Percentiles rank a stretch among this genome's conserved stretches.
phyloP scores from a whole-genome alignment of 2,329 filamentous ascomycete species.

The Ampelomyces quisqualis region DNA sequence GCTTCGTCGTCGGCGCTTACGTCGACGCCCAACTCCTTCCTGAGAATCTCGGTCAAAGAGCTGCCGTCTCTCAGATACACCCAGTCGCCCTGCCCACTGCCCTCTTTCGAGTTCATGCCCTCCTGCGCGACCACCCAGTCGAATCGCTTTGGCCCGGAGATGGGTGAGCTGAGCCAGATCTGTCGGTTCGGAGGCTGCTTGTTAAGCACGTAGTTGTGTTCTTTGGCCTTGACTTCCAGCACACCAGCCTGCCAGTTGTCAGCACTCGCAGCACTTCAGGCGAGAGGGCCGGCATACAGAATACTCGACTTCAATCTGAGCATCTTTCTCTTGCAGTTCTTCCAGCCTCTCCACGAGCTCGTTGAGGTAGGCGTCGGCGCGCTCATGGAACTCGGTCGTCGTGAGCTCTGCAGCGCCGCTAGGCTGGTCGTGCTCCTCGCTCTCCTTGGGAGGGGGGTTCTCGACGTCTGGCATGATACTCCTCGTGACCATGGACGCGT shows the following conservation, averaged over 20 bases:
- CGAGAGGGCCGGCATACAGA: slow-evolving; percentile 60
- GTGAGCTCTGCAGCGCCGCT: slow-evolving; percentile 64
- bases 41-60: slow-evolving; percentile 70
- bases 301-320: slow-evolving; percentile 85
- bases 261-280: slow-evolving; percentile 4
- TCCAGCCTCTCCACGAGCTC: slow-evolving; percentile 64
- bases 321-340: slow-evolving; percentile 67
- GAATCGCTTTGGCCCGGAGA: slow-evolving; percentile 89
- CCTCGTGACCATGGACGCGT: slow-evolving; percentile 22
- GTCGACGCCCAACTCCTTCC: slow-evolving; percentile 72
- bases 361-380: slow-evolving; percentile 74
- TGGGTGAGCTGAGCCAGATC: slow-evolving; percentile 92
- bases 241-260: slow-evolving; percentile 72
- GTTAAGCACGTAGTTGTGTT: slow-evolving; percentile 86
- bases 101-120: slow-evolving; percentile 76
- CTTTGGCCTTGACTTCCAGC: slow-evolving; percentile 70
- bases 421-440: slow-evolving; percentile 40
- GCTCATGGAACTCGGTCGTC: slow-evolving; percentile 71
- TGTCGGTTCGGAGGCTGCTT: slow-evolving; percentile 97
- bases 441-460: slow-evolving; percentile 42
- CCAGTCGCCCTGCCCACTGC: slow-evolving; percentile 73
- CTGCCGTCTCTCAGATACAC: slow-evolving; percentile 83
- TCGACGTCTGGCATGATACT: slow-evolving; percentile 51
- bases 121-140: slow-evolving; percentile 81
- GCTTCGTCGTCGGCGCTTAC: slow-evolving; percentile 34